Evolutionary conservation across 192 early-diverging fungal genomes (phyloP), one percentile per base, ranked within the genome.

Genomic region (Coemansia sp.): DNA sequence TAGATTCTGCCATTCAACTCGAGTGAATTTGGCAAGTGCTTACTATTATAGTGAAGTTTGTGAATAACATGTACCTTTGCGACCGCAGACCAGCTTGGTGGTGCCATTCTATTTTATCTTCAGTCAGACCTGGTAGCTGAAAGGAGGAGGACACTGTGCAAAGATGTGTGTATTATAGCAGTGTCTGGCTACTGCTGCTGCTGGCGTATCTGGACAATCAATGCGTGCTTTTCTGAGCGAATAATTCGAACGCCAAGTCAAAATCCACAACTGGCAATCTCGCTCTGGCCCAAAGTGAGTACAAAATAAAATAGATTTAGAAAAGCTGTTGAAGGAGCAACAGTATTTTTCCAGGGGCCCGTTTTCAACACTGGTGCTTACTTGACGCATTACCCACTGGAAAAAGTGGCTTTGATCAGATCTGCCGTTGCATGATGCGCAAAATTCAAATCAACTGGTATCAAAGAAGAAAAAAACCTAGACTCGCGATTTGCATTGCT

Each of bases 61-160:
- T 15, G 36, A 30, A 14, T n/a, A 50, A 27, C 25, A 20, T 48
- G 19, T 68, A 74, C 72, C 72, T 74, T 74, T 74, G 72, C 57
- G 31, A 74, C 50, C n/a, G 72, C 55, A n/a, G 72, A 65, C 72
- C 72, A 74, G 33, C 55, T 60, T n/a, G 40, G 56, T 31, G 61
- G 42, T 61, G 52, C 29, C 28, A 19, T 14, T n/a, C 14, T 54
- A 25, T 48, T 11, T 13, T 9, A 9, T 48, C n/a, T n/a, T n/a
- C n/a, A n/a, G n/a, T n/a, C n/a, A n/a, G n/a, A n/a, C n/a, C n/a
- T n/a, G n/a, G n/a, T n/a, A n/a, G n/a, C n/a, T n/a, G n/a, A n/a
- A n/a, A n/a, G n/a, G n/a, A n/a, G n/a, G n/a, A n/a, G n/a, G n/a
- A n/a, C n/a, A n/a, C n/a, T n/a, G n/a, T n/a, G 13, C 45, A 48